Evolutionary conservation across 805 yeast genomes (phyloP), one percentile per base, ranked within the genome.

Genomic region (Suhomyces kilbournensis): DNA sequence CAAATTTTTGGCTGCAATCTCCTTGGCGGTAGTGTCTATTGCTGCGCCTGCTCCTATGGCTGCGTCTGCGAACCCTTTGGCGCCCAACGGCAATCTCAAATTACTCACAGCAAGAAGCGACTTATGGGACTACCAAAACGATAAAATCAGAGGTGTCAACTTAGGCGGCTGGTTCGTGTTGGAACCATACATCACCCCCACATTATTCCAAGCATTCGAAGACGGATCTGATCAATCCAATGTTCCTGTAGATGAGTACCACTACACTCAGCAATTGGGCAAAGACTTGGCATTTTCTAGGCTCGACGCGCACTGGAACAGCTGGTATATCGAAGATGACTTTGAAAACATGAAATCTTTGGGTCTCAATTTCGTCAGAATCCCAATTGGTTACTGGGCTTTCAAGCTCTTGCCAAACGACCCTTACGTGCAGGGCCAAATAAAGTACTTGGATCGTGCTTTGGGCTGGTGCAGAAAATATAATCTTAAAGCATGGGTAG

Each of bases 341-440:
- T 85, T 93, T 61, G 58, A 69, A 47, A 64, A 74, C 50, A 88
- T 92, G 49, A 76, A 77, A 4, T 62, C 60, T 10, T 75, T 75
- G 51, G 97, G 97, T 1, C 76, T 92, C 57, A 93, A 92, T 70
- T 76, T 86, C 58, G 97, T 90, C 19, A 83, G 97, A 63, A 86
- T 92, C 54, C 97, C 98, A 44, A 82, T 92, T 51, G 97, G 97
- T 9, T 92, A 92, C 73, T 93, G 98, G 98, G 97, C 97, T 8
- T 90, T 88, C 67, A 64, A 77, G 46, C 63, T 69, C 7, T 72
- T 81, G 44, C 80, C 75, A 19, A 75, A 74, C 50, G 97, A 92
- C 66, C 97, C 97, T 2, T 92, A 90, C 62, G 94, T 90, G 32
- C 83, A 79, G 63, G 97, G 97, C 32, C 96, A 88, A 69, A 81